Base-by-base conservation (phyloP, 495 filamentous ascomycete species). In the Aspergillus campestris region DNA sequence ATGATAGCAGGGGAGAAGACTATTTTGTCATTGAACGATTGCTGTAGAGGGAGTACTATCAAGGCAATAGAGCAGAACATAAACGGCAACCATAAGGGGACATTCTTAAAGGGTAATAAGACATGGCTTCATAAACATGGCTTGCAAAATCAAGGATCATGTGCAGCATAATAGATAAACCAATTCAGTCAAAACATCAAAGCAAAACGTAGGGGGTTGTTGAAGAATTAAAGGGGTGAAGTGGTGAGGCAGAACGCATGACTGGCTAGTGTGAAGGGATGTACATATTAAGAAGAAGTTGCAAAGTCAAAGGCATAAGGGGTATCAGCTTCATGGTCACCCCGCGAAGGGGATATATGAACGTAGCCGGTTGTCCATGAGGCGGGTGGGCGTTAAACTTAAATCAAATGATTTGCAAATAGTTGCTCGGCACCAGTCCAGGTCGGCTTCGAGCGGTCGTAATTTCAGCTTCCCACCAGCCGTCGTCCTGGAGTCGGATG, bases 381-480 rank as follows among this genome's bases (percentile, higher is more conserved):
- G 31, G 49, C 41, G 47, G 51, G 48, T 51, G 54, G 18, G 18
- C 18, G 18, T 24, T 4, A 24, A 24, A 2, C 18, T 36, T 36
- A 31, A 43, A 53, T 56, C 63, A 73, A 44, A 71, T 65, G 42
- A 70, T 69, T 68, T 94, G 88, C 59, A 99, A 67, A 58, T 99
- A 99, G 65, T 99, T 99, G 66, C 90, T 95, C 15, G 94, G 94
- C 42, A 97, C 94, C 57, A 99, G 71, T 18, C 94, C 94, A 8
- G 85, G 70, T 53, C 81, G 74, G 13, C 79, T 75, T 24, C 81
- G 82, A 53, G 79, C 80, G 0, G 86, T 86, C 40, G 88, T 86
- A 42, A 95, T 78, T 66, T 96, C 90, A 10, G 94, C 92, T 71
- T 97, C 92, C 94, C 94, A 99, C 94, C 94, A 99, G 8, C 94